Base-by-base conservation (phyloP, 768 basidiomycete species). In the Rhodotorula diobovata region DNA sequence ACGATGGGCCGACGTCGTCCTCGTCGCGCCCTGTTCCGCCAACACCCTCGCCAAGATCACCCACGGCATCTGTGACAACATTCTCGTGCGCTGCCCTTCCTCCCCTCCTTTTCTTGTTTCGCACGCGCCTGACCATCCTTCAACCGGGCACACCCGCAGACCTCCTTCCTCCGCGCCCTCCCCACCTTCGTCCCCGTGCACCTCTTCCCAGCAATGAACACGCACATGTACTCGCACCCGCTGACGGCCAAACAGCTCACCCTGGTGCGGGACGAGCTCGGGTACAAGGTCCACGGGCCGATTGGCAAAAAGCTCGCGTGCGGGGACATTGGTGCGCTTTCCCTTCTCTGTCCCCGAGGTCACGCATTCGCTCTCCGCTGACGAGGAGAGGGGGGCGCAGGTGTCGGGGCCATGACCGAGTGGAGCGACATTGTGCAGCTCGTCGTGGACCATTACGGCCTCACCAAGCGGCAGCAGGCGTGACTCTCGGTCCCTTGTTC, bases 201-300 rank as follows among this genome's bases (percentile, higher is more conserved):
- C 77, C 81, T 97, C 48, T 98, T 94, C 78, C 95, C 95, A 3
- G 96, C 95, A 0, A 99, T 98, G 95, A 99, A 99, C 80, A 98
- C 96, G 7, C 83, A 91, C 74, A 99, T 99, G 95, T 98, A 91
- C 78, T 87, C 90, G 69, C 94, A 98, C 79, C 93, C 93, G 30
- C 84, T 98, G 55, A 97, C 94, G 1, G 85, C 86, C 2, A 86
- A 89, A 72, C 96, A 99, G 78, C 81, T 98, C 54, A 85, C 86
- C 34, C 78, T 89, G 50, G 84, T 95, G 11, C 84, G 83, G 37
- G 89, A 93, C 2, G 84, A 90, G 51, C 84, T 97, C 18, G 84
- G 85, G 21, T 99, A 98, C 78, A 81, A 85, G 34, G 84, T 98
- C 25, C 83, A 89, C 12, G 94, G 94, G 0, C 95, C 95, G 0